phyloP scores from a whole-genome alignment of 345 rosid species.

The Corchorus capsularis region DNA sequence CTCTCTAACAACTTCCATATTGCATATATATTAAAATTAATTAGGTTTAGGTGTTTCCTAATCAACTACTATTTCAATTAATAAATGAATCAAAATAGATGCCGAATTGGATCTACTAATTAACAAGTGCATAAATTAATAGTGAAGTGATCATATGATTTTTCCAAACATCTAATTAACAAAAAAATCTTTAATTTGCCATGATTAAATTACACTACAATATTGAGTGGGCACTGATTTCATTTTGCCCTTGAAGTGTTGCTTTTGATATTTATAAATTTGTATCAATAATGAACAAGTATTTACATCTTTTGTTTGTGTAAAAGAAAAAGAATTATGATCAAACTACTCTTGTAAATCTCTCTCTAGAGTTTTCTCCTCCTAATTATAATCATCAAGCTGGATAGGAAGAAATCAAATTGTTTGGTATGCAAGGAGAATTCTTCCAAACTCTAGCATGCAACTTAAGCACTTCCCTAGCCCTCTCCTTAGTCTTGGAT shows the following conservation, averaged over 20 bases:
- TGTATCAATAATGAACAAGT: not conserved
- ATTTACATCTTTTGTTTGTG: not conserved
- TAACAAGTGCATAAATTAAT: not conserved
- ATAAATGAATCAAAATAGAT: not conserved
- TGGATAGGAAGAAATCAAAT: constrained; percentile 44
- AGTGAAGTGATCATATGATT: not conserved
- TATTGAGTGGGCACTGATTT: not conserved
- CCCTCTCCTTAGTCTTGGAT: constrained; percentile 54
- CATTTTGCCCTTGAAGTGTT: not conserved
- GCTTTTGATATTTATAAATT: not conserved
- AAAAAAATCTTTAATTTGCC: not conserved
- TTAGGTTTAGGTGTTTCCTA: not conserved
- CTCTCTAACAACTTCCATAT: no score
- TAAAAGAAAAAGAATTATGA: no score
- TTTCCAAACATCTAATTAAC: not conserved
- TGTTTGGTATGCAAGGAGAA: constrained; percentile 54
- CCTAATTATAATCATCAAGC: constrained; percentile 2
- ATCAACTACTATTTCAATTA: not conserved
- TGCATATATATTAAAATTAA: not conserved
- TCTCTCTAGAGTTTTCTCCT: not conserved
- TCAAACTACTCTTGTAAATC: not conserved
- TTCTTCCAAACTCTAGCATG: constrained; percentile 70
- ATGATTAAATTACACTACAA: not conserved
- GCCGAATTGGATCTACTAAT: not conserved
- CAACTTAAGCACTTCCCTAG: constrained; percentile 60